These are phyloP conservation scores for Fagopyrum homotropicum DNA, from an alignment of 148 eudicot species.

Conservation along the genomic window DNA sequence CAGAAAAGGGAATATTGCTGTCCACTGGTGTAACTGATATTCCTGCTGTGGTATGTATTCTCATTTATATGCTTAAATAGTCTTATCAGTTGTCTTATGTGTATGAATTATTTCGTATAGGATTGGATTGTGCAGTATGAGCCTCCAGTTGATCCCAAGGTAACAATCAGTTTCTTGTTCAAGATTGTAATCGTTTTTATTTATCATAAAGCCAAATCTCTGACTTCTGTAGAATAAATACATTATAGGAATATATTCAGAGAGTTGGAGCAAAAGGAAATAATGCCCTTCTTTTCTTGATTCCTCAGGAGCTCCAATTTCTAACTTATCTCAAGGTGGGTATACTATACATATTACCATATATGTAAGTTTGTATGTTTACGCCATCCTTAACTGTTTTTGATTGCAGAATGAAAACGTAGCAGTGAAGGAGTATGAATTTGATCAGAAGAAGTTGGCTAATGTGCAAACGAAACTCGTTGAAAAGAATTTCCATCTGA, in stretches of 20 bases:
- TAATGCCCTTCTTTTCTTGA: constrained; percentile 78
- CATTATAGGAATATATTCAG: constrained; percentile 79
- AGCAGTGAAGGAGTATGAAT: constrained; percentile 76
- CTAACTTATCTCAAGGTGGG: constrained; percentile 76
- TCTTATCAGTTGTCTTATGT: neutral
- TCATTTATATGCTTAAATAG: neutral
- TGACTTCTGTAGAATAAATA: neutral
- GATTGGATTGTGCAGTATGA: constrained; percentile 97
- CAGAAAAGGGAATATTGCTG: constrained; percentile 75
- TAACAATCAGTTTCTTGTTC: constrained; percentile 8
- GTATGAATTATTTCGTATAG: constrained; percentile 24
- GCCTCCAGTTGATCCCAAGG: constrained; percentile 97
- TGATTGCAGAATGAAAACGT: constrained; percentile 57
- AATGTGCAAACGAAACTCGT: constrained; percentile 71
- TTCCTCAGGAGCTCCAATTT: constrained; percentile 84
- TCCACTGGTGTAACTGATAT: constrained; percentile 63
- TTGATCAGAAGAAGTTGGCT: constrained; percentile 51
- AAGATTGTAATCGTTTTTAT: neutral
- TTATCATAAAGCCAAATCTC: neutral
- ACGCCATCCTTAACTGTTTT: neutral
- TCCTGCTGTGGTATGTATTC: constrained; percentile 21
- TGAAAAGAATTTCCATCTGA: constrained; percentile 56
- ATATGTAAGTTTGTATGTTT: neutral
- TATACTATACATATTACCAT: neutral
- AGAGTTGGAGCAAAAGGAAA: constrained; percentile 90